phyloP scores from a whole-genome alignment of 768 basidiomycete species.

The Cubamyces sp. region DNA sequence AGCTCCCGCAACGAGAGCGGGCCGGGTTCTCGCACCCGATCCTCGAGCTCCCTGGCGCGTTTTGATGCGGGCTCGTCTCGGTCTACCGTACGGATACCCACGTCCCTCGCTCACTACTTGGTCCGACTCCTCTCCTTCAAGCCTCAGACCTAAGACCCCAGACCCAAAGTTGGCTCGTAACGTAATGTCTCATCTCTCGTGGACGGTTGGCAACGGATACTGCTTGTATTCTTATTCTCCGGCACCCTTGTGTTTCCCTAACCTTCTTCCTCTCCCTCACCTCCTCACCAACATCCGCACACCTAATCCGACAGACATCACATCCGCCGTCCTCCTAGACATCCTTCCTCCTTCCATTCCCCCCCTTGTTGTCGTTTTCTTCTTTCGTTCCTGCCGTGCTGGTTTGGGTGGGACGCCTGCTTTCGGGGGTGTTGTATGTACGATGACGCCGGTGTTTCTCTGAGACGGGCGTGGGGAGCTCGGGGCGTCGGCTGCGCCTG shows the following conservation, averaged over 20 bases:
- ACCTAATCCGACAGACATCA: background rate
- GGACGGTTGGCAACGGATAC: conserved; percentile 25
- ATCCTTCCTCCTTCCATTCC: conserved; percentile 7
- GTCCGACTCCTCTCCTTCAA: background rate
- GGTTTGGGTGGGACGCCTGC: conserved; percentile 14
- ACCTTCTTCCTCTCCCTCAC: background rate
- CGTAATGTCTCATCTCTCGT: conserved; percentile 23
- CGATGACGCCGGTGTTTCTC: conserved; percentile 21
- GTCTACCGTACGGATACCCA: conserved; percentile 1
- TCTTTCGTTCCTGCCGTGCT: conserved; percentile 20
- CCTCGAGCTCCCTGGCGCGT: conserved; percentile 60
- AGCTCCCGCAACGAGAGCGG: conserved; percentile 54
- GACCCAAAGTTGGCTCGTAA: conserved; percentile 1
- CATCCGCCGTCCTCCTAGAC: conserved; percentile 2
- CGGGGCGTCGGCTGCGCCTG: conserved; percentile 20
- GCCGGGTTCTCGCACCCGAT: conserved; percentile 62
- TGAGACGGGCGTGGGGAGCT: conserved; percentile 20
- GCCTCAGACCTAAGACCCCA: background rate
- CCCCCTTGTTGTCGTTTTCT: background rate
- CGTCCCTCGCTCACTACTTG: conserved; percentile 1
- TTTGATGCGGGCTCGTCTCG: conserved; percentile 41
- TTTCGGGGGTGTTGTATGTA: conserved; percentile 26
- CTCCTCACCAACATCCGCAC: background rate
- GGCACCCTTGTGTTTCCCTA: conserved; percentile 15
- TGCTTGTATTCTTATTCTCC: conserved; percentile 29